A percentile compares a stretch with the other conserved stretches of the same genome.
These are phyloP conservation scores for Elaeis guineensis DNA, from an alignment of 176 grass and related monocot species.

Conservation along the genomic window DNA sequence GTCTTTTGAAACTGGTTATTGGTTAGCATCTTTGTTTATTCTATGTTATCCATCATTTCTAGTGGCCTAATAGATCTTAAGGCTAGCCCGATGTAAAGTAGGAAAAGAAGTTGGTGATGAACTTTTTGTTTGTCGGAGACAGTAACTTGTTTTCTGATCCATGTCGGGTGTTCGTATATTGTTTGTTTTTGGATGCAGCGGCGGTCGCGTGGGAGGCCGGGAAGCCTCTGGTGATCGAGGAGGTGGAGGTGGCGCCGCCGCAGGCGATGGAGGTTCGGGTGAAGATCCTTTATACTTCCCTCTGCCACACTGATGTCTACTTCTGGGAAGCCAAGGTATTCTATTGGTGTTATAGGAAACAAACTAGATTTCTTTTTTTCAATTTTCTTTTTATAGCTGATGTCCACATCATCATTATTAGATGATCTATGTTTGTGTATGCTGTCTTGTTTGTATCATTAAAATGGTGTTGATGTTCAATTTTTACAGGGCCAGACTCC, in stretches of 20 bases:
- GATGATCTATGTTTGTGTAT: too few relatives aligned
- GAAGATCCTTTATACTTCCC: slow-evolving; percentile 74
- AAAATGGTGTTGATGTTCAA: neutral
- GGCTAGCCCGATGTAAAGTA: too few relatives aligned
- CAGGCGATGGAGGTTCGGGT: slow-evolving; percentile 78
- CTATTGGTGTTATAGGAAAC: too few relatives aligned
- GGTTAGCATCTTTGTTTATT: too few relatives aligned
- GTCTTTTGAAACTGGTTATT: too few relatives aligned
- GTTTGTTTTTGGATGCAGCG: slow-evolving; percentile 22
- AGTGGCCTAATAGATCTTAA: too few relatives aligned
- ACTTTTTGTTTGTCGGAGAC: neutral
- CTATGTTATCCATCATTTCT: too few relatives aligned
- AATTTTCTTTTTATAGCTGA: too few relatives aligned
- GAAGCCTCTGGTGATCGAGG: slow-evolving; percentile 69
- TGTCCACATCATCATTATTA: too few relatives aligned
- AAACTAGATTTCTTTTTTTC: too few relatives aligned
- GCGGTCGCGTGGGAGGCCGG: slow-evolving; percentile 86
- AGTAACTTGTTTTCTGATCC: neutral
- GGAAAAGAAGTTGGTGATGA: too few relatives aligned
- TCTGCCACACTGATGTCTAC: slow-evolving; percentile 94
- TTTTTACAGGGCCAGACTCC: slow-evolving; percentile 66
- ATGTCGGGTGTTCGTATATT: neutral
- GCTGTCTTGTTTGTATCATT: too few relatives aligned
- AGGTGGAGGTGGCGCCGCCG: slow-evolving; percentile 82
- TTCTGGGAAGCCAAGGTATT: slow-evolving; percentile 93